Conservation (phyloP, 108 stramenopile genomes). For the Nitzschia sp. region DNA sequence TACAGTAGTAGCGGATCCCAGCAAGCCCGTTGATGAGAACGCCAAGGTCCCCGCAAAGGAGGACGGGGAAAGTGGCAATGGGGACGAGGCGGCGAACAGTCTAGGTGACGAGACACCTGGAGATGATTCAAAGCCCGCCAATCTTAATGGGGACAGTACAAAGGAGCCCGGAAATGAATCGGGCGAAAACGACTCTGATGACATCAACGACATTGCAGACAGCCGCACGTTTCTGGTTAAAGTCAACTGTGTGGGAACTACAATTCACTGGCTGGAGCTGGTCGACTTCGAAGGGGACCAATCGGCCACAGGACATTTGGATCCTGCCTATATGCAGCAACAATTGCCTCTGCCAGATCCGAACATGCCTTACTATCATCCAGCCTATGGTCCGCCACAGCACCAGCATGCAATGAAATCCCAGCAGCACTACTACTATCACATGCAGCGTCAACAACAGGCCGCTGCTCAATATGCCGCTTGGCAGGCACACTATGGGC, state of each 20-base stretch:
- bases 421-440: slow-evolving; percentile 48
- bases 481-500: slow-evolving; percentile 34
- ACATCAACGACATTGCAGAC: slow-evolving; percentile 63
- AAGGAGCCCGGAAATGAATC: slow-evolving; percentile 10
- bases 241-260: slow-evolving; percentile 39
- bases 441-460: slow-evolving; percentile 42
- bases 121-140: slow-evolving; percentile 11
- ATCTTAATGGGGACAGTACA: slow-evolving; percentile 17
- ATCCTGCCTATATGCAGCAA: slow-evolving; percentile 7
- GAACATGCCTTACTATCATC: slow-evolving; percentile 32
- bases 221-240: slow-evolving; percentile 63
- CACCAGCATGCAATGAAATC: slow-evolving; percentile 39
- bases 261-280: slow-evolving; percentile 58
- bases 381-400: slow-evolving; percentile 24
- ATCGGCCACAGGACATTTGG: neutral
- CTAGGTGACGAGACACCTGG: slow-evolving; percentile 14
- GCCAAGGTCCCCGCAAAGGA: slow-evolving; percentile 11
- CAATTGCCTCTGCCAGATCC: slow-evolving; percentile 30
- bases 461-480: slow-evolving; percentile 39
- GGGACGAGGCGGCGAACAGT: neutral
- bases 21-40: slow-evolving; percentile 23
- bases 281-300: slow-evolving; percentile 26
- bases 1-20: slow-evolving; percentile 52
- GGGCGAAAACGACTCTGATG: slow-evolving; percentile 30
- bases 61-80: slow-evolving; percentile 3